Percentiles rank a stretch among this genome's conserved stretches.
Conservation (phyloP, 2,329 filamentous ascomycete genomes). For the Fusarium sublunatum region DNA sequence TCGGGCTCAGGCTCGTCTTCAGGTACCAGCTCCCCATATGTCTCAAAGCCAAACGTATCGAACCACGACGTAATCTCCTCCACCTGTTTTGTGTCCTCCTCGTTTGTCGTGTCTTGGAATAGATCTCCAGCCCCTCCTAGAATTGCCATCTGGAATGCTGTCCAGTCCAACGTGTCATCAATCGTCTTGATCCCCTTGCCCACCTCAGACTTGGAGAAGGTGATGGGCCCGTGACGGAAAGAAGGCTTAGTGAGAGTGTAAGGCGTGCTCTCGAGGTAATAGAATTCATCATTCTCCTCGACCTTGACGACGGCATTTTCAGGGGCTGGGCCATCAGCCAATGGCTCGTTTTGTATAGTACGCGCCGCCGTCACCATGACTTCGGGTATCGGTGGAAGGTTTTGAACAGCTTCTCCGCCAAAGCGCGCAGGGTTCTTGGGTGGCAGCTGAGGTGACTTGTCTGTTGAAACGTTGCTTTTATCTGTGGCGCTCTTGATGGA, state of each 20-base stretch:
- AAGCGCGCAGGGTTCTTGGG: conserved; percentile 40
- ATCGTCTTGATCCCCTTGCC: conserved; percentile 52
- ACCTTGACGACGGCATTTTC: conserved; percentile 34
- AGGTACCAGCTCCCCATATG: conserved; percentile 54
- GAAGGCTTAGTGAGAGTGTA: conserved; percentile 61
- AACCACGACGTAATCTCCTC: conserved; percentile 64
- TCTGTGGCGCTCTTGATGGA: conserved; percentile 13
- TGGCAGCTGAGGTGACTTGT: conserved; percentile 29
- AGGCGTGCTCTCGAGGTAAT: conserved; percentile 61
- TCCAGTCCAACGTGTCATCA: conserved; percentile 69
- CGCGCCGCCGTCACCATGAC: conserved; percentile 27
- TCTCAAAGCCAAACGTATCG: conserved; percentile 60
- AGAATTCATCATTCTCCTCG: conserved; percentile 56
- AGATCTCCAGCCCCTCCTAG: conserved; percentile 67
- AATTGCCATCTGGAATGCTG: conserved; percentile 73
- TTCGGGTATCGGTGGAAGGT: conserved; percentile 46
- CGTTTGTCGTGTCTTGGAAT: conserved; percentile 55
- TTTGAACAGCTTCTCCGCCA: conserved; percentile 13
- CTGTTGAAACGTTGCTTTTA: conserved; percentile 5
- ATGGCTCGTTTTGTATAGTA: conserved; percentile 14
- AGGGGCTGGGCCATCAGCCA: conserved; percentile 9
- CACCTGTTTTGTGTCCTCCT: conserved; percentile 58
- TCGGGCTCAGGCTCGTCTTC: conserved; percentile 22
- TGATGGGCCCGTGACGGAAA: conserved; percentile 67
- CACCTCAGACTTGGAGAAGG: conserved; percentile 60